Evolutionary conservation across 73 alveolate genomes (phyloP).

Genomic region (Paramecium primaurelia): DNA sequence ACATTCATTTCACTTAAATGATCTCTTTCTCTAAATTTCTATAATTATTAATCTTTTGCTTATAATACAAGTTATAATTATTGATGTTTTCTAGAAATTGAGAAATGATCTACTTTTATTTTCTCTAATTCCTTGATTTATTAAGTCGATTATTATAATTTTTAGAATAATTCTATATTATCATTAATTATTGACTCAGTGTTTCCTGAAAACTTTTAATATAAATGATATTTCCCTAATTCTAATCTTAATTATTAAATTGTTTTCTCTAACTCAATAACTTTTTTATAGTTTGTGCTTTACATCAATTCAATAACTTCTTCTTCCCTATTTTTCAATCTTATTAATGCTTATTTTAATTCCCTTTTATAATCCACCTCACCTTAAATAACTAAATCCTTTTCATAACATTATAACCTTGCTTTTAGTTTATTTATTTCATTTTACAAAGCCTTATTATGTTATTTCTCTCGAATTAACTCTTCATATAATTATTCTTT

Average conservation of each 20-base stretch:
- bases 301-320: neutral
- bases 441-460: neutral
- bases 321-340: neutral
- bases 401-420: neutral
- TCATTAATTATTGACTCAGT: neutral
- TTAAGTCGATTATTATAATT: neutral
- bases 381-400: neutral
- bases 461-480: neutral
- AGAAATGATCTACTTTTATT: neutral
- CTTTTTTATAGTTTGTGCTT: neutral
- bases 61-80: neutral
- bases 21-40: neutral
- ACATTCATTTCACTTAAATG: neutral
- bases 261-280: neutral
- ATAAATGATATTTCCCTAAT: neutral
- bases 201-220: neutral
- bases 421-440: neutral
- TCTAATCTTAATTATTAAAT: neutral
- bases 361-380: conserved; percentile 6
- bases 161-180: neutral
- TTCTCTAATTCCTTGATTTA: neutral
- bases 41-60: neutral
- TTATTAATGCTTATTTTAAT: neutral
- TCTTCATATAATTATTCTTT: neutral
- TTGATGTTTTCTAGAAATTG: neutral